phyloP scores from a whole-genome alignment of 495 filamentous ascomycete genomes.

The Penicillium diatomitis region DNA sequence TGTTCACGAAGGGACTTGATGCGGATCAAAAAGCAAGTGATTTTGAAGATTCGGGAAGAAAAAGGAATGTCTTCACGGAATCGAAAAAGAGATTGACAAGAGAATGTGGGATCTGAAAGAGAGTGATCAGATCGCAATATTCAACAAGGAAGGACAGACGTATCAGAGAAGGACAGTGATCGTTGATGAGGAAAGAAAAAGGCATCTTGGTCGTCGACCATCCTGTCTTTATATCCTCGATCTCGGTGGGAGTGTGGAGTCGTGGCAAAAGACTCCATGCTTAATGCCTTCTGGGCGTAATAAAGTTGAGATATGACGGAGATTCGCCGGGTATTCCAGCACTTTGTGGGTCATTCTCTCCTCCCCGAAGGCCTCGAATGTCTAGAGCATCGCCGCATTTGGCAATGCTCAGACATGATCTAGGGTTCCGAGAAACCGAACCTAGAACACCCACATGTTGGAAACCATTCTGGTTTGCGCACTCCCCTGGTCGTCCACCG shows the following conservation, averaged over 20 bases:
- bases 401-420: background rate
- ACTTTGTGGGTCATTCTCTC: background rate
- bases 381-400: constrained; percentile 7
- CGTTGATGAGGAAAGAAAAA: constrained; percentile 1
- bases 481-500: background rate
- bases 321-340: constrained; percentile 1
- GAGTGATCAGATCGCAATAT: constrained; percentile 7
- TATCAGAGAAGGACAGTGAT: constrained; percentile 2
- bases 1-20: no score
- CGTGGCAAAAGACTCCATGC: background rate
- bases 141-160: constrained; percentile 4
- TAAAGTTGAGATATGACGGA: constrained; percentile 1
- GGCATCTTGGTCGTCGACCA: background rate
- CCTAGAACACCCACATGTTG: background rate
- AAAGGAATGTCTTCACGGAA: background rate
- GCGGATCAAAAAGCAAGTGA: no score
- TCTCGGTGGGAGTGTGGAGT: constrained; percentile 1
- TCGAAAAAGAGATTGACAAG: constrained; percentile 5
- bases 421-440: background rate
- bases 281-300: background rate
- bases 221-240: background rate
- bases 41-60: no score
- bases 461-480: background rate
- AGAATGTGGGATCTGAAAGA: constrained; percentile 10
- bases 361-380: constrained; percentile 1